Conservation (phyloP, 2,329 filamentous ascomycete species). For the Diaporthe sp. region DNA sequence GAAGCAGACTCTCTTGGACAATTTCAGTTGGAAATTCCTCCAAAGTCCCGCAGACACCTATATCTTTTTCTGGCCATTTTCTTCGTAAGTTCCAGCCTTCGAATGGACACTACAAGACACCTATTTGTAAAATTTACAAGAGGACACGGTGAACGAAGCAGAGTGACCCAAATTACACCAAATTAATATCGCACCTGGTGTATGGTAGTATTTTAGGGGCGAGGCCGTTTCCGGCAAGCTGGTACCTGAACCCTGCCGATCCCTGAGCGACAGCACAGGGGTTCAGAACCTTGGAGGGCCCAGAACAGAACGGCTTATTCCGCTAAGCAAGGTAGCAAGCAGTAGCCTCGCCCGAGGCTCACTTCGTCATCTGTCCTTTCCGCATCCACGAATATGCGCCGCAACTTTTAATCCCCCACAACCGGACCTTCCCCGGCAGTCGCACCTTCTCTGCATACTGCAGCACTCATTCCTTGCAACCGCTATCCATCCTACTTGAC, state of each 20-base stretch:
- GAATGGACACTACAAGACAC: not conserved
- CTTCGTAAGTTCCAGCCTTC: not conserved
- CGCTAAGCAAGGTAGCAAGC: conserved; percentile 18
- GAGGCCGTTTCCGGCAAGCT: conserved; percentile 7
- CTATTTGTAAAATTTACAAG: not conserved
- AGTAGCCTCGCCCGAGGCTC: conserved; percentile 5
- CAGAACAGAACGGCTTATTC: not conserved
- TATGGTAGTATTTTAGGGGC: not conserved
- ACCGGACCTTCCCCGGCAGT: not conserved
- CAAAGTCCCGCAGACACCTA: not conserved
- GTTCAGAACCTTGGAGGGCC: conserved; percentile 3
- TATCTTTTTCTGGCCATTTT: not conserved
- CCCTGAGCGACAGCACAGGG: not conserved
- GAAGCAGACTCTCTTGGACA: not conserved
- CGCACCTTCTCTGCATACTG: not conserved
- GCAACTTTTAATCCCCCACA: not conserved
- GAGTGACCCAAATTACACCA: not conserved
- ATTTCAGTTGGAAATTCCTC: too few relatives aligned
- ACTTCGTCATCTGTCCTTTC: conserved; percentile 37
- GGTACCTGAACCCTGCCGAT: conserved; percentile 27
- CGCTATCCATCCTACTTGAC: not conserved
- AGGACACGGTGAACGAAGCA: not conserved
- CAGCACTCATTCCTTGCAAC: not conserved
- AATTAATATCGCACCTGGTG: too few relatives aligned
- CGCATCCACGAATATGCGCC: not conserved